phyloP scores from a whole-genome alignment of 2,329 filamentous ascomycete species.

The Xylaria sp. region DNA sequence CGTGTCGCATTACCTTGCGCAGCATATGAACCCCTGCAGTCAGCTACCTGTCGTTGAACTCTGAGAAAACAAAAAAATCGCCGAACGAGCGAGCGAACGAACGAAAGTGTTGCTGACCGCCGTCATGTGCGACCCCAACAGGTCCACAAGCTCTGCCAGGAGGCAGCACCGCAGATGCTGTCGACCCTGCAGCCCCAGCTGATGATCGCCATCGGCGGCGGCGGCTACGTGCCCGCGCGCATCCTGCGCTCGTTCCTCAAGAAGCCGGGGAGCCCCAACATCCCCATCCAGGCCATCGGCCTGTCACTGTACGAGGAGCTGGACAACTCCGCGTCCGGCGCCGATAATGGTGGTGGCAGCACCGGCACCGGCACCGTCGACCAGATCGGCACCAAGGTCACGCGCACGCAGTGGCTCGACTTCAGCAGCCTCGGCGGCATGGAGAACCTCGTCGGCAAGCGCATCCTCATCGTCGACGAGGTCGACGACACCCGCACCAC shows the following conservation, averaged over 20 bases:
- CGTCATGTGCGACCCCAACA: constrained; percentile 54
- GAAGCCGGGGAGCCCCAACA: constrained; percentile 86
- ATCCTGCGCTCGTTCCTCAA: constrained; percentile 99
- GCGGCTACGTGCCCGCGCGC: constrained; percentile 95
- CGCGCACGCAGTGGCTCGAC: constrained; percentile 98
- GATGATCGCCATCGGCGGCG: constrained; percentile 98
- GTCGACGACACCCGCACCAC: constrained; percentile 86
- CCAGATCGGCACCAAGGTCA: constrained; percentile 89
- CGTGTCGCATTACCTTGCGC: background rate
- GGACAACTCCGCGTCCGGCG: background rate
- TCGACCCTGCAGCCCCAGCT: constrained; percentile 89
- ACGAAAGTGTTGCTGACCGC: constrained; percentile 30
- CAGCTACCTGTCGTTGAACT: background rate
- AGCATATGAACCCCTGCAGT: background rate
- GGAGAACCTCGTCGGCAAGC: constrained; percentile 82
- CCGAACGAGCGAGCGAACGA: background rate
- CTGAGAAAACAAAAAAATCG: background rate
- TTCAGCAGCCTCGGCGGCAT: constrained; percentile 75
- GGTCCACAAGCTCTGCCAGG: constrained; percentile 98
- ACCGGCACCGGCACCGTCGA: constrained; percentile 69
- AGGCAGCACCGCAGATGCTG: constrained; percentile 83
- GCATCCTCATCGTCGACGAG: constrained; percentile 86
- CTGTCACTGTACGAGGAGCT: constrained; percentile 96
- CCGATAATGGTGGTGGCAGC: constrained; percentile 61
- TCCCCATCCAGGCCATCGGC: constrained; percentile 98